Conservation (phyloP, 83 land plant species). For the Larix sibirica region DNA sequence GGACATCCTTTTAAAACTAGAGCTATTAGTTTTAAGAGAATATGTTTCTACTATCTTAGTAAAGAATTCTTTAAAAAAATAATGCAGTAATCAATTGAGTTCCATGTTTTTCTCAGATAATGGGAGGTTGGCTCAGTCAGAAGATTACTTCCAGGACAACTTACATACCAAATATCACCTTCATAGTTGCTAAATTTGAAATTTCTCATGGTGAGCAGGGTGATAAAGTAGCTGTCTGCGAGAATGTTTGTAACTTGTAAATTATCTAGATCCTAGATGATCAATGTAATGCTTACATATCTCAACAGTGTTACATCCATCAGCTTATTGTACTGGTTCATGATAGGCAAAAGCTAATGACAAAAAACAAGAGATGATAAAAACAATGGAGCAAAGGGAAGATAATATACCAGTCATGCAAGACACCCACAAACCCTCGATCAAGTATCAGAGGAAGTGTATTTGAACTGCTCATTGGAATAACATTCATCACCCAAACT, state of each 20-base stretch:
- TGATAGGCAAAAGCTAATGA: not conserved
- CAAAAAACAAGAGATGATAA: not conserved
- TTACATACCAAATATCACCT: not conserved
- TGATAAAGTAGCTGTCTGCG: not conserved
- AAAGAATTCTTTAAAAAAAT: not conserved
- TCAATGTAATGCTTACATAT: not conserved
- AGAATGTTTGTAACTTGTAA: constrained; percentile 9
- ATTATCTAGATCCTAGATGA: not conserved
- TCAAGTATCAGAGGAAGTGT: constrained; percentile 77
- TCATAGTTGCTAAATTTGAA: not conserved
- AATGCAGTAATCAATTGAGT: not conserved
- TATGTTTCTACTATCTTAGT: not conserved
- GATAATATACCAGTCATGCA: constrained; percentile 88
- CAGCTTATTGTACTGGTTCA: not conserved
- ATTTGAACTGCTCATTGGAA: constrained; percentile 67
- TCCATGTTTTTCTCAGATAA: not conserved
- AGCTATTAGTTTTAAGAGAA: not conserved
- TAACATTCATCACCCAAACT: constrained; percentile 99
- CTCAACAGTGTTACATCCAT: not conserved
- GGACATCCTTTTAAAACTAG: not conserved
- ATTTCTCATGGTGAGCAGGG: not conserved
- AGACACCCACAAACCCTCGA: constrained; percentile 86
- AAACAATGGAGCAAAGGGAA: not conserved
- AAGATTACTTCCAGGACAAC: not conserved
- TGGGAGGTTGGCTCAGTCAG: not conserved